phyloP scores from a whole-genome alignment of 306 rosid species.

The Vigna angularis region DNA sequence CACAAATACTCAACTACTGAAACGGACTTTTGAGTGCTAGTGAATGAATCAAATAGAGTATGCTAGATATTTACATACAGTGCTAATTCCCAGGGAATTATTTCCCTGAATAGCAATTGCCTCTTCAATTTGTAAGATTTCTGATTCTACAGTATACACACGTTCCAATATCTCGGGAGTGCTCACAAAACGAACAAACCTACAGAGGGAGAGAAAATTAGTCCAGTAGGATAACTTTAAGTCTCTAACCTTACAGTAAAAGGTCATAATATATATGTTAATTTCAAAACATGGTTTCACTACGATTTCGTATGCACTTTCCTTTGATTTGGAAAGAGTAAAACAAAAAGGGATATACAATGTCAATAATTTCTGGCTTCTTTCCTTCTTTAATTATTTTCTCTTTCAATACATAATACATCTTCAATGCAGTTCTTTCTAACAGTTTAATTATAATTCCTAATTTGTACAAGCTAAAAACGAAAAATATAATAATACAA shows the following conservation, averaged over 20 bases:
- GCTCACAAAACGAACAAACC: slow-evolving; percentile 98
- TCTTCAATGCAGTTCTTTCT: too few relatives aligned
- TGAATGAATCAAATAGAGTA: slow-evolving; percentile 20
- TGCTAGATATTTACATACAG: slow-evolving; percentile 58
- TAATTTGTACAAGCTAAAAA: too few relatives aligned
- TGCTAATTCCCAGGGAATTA: slow-evolving; percentile 61
- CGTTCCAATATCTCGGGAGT: slow-evolving; percentile 97
- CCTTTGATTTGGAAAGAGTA: slow-evolving; percentile 20
- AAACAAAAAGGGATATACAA: slow-evolving; percentile 17
- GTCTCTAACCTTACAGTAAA: slow-evolving; percentile 16
- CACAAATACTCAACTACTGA: slow-evolving; percentile 44
- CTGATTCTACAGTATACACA: slow-evolving; percentile 82
- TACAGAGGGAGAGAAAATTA: slow-evolving; percentile 48
- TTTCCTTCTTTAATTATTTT: too few relatives aligned
- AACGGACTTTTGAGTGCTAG: slow-evolving; percentile 28
- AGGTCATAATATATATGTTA: neutral
- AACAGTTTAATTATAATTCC: too few relatives aligned
- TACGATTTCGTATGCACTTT: slow-evolving; percentile 22
- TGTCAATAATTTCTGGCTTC: too few relatives aligned
- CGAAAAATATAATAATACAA: too few relatives aligned
- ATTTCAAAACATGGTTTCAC: slow-evolving; percentile 25
- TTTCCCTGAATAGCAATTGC: slow-evolving; percentile 92
- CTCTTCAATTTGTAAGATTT: slow-evolving; percentile 93
- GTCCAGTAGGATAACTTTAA: slow-evolving; percentile 17
- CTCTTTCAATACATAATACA: too few relatives aligned